Conservation (phyloP, 75 land plant genomes). For the Azolla pinnata region DNA sequence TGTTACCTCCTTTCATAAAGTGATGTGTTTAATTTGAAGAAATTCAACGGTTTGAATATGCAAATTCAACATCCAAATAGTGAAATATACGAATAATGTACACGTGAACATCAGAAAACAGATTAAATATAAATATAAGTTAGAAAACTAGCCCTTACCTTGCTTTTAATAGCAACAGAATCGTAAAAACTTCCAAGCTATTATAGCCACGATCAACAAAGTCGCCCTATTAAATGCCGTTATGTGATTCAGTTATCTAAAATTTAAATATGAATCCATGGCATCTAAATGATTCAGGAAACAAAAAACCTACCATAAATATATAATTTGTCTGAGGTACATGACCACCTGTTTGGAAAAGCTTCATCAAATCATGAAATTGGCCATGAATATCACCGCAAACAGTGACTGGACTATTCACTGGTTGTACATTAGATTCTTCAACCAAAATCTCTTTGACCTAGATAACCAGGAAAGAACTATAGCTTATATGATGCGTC, state of each 20-base stretch:
- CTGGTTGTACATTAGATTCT: constrained; percentile 99
- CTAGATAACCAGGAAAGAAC: constrained; percentile 23
- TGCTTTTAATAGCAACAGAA: constrained; percentile 93
- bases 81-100: too few relatives aligned
- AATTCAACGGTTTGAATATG: too few relatives aligned
- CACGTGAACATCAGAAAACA: too few relatives aligned
- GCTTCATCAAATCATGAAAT: constrained; percentile 97
- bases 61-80: too few relatives aligned
- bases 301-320: constrained; percentile 55
- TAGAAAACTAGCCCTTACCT: too few relatives aligned
- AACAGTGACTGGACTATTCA: constrained; percentile 95
- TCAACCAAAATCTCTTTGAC: constrained; percentile 97
- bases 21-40: too few relatives aligned
- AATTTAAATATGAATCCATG: too few relatives aligned
- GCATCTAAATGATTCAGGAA: too few relatives aligned
- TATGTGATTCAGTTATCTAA: too few relatives aligned
- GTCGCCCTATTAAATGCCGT: constrained; percentile 95
- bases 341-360: constrained; percentile 97
- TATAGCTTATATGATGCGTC: neutral
- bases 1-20: too few relatives aligned
- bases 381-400: constrained; percentile 99
- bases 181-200: constrained; percentile 94
- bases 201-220: constrained; percentile 98
- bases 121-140: too few relatives aligned
- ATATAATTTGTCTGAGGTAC: constrained; percentile 94